Percentiles rank a stretch among this genome's conserved stretches.
Conservation (phyloP, 2,329 filamentous ascomycete species). For the Stagonosporopsis vannaccii region DNA sequence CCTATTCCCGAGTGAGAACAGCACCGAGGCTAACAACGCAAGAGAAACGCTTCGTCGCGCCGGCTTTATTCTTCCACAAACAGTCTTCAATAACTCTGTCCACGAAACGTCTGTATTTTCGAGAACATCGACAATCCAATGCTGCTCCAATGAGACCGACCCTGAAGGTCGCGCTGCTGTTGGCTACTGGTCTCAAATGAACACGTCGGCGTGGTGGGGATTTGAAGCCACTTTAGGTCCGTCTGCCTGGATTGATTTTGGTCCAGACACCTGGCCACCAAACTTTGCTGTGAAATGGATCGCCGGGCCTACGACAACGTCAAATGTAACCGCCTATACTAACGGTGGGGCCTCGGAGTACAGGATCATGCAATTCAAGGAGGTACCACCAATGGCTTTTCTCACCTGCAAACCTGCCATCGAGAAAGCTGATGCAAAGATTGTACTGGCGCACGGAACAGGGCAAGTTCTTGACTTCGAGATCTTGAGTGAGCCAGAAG, state of each 20-base stretch:
- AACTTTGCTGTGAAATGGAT: conserved; percentile 18
- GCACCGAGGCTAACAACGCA: neutral
- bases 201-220: neutral
- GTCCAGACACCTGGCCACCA: neutral
- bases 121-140: neutral
- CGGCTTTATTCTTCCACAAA: neutral
- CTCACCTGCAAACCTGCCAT: conserved; percentile 24
- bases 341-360: neutral
- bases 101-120: neutral
- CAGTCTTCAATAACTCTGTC: neutral
- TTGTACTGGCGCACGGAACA: conserved; percentile 18
- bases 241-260: neutral
- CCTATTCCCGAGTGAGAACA: neutral
- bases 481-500: conserved; percentile 4
- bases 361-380: conserved; percentile 2
- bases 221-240: neutral
- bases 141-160: conserved; percentile 8
- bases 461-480: conserved; percentile 16
- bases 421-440: conserved; percentile 14
- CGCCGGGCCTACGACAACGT: neutral
- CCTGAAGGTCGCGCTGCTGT: neutral
- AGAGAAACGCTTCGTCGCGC: neutral
- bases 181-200: conserved; percentile 12
- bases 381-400: conserved; percentile 19
- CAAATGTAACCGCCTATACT: neutral